phyloP scores from a whole-genome alignment of 73 alveolate species.

The Symbiodinium natans region DNA sequence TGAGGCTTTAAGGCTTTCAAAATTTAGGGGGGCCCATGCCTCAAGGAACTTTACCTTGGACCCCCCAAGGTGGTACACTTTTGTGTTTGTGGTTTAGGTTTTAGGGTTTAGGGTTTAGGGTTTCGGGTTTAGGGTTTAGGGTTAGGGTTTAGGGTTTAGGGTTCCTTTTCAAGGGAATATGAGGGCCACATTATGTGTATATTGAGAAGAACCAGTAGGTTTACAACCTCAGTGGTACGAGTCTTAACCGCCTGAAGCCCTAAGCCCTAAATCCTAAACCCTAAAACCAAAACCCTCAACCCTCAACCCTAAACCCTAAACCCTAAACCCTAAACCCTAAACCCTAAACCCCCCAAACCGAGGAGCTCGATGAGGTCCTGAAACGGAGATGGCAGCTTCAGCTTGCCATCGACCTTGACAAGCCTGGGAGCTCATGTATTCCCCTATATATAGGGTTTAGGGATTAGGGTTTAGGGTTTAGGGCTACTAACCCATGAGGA shows the following conservation, averaged over 20 bases:
- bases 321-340: background rate
- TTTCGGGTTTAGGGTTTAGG: too few species aligned
- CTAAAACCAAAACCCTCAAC: background rate
- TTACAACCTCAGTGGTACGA: too few species aligned
- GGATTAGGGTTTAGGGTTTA: background rate
- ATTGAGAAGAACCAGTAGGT: too few species aligned
- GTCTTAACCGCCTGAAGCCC: background rate
- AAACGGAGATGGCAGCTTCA: slow-evolving; percentile 14
- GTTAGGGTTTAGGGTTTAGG: slow-evolving; percentile 2
- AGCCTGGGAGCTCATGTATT: background rate
- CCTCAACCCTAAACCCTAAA: too few species aligned
- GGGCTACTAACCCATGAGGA: too few species aligned
- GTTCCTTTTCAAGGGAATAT: too few species aligned
- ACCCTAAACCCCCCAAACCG: background rate
- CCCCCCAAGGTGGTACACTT: too few species aligned
- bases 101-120: background rate
- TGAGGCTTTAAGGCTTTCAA: too few species aligned
- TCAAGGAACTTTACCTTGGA: too few species aligned
- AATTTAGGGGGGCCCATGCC: too few species aligned
- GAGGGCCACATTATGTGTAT: too few species aligned
- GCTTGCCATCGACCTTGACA: slow-evolving; percentile 13
- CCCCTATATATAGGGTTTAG: background rate
- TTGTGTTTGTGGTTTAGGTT: too few species aligned
- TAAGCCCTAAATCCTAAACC: background rate
- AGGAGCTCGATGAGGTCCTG: background rate